Evolutionary conservation across 2,329 filamentous ascomycete genomes (phyloP), one percentile per base, ranked within the genome.

Genomic region (Aspergillus sp.): DNA sequence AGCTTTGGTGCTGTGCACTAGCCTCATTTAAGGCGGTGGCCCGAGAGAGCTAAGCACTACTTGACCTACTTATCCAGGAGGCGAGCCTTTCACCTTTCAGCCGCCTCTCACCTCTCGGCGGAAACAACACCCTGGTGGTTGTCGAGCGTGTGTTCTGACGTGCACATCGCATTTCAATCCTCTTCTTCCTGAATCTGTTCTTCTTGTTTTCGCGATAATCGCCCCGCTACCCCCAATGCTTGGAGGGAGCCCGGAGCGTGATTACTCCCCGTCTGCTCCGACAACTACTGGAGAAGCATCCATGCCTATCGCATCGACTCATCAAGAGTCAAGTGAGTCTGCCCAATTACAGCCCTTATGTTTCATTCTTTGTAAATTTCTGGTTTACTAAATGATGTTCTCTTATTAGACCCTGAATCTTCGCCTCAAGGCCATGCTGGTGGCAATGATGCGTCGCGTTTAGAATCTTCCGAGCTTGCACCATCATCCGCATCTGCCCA

Each of bases 191-290:
- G 44, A 46, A 19, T 45, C 43, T 42, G 40, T 39, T 26, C 27
- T 40, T 36, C 33, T 43, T 42, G 45, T 37, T 28, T 39, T 40
- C 36, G 42, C 44, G 41, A 52, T 45, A 41, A 45, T 57, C 48
- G 48, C 55, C 48, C 50, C 49, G 50, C 56, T 52, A 56, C 47
- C 54, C 57, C 52, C 58, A 55, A 65, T 66, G 62, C 51, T 57
- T 55, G 59, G 59, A 58, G 57, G 56, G 50, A 64, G 56, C 51
- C 57, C 55, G 45, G 56, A 58, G 55, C 59, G 53, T 54, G 52
- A 57, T 57, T 53, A 57, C 46, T 56, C 55, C 44, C 52, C 53
- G 47, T 56, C 57, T 45, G 58, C 56, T 54, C 59, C 58, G 49
- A 49, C 54, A 47, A 49, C 58, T 40, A 49, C 50, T 45, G 54